These are phyloP conservation scores for Pilatotrama ljubarskyi DNA, from an alignment of 768 basidiomycete genomes.

Conservation along the genomic window DNA sequence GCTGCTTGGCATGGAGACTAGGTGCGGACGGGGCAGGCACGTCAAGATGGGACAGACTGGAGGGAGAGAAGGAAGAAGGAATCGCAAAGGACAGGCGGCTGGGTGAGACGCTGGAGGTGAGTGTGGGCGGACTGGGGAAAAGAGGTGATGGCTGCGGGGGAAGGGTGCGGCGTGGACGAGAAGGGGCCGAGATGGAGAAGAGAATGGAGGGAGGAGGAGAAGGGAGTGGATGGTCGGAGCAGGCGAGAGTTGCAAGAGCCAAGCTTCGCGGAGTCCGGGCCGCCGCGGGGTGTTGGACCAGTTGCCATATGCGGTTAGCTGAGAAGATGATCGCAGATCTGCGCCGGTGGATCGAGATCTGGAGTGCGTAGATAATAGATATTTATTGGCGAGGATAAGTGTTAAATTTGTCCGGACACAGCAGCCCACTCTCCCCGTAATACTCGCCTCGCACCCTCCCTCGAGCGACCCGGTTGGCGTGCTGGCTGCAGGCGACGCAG, in stretches of 20 bases:
- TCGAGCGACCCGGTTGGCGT: no score
- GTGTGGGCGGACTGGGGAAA: no score
- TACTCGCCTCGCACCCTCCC: no score
- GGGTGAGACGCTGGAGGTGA: no score
- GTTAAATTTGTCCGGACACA: background rate
- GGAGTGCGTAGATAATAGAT: background rate
- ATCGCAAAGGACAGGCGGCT: no score
- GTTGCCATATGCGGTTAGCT: background rate
- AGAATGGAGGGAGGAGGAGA: background rate
- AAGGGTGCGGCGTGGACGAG: background rate
- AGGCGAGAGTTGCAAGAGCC: background rate
- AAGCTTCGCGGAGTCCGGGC: slow-evolving; percentile 5
- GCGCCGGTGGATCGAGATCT: background rate
- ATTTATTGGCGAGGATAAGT: background rate
- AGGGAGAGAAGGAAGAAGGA: no score
- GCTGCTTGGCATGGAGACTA: no score
- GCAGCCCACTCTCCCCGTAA: background rate
- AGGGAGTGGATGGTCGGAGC: background rate
- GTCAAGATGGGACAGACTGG: no score
- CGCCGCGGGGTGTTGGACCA: background rate
- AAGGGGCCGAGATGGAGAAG: background rate
- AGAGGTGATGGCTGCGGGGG: background rate
- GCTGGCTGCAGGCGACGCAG: background rate
- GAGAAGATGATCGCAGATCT: slow-evolving; percentile 2
- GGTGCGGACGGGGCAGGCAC: no score